Evolutionary conservation across 208 protist species (phyloP).

Genomic region (Trypanosoma cruzi): DNA sequence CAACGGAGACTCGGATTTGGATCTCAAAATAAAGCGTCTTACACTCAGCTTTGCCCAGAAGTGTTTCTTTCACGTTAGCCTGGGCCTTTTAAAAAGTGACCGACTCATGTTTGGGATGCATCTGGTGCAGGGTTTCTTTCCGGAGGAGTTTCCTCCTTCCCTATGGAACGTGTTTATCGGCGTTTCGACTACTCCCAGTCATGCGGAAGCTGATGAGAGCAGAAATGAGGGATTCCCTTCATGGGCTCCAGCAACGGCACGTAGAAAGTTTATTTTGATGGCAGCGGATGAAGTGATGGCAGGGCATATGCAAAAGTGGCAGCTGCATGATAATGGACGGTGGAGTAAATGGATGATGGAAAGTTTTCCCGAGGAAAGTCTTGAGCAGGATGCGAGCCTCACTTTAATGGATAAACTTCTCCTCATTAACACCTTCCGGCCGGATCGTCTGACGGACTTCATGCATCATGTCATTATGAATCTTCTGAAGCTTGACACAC

Average conservation of each 20-base stretch:
- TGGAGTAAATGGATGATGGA: slow-evolving; percentile 86
- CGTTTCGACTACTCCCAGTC: slow-evolving; percentile 25
- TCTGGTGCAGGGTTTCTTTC: slow-evolving; percentile 87
- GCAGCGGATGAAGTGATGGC: slow-evolving; percentile 41
- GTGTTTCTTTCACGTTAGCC: slow-evolving; percentile 70
- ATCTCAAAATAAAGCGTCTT: slow-evolving; percentile 60
- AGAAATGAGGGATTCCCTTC: slow-evolving; percentile 39
- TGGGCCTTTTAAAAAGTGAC: slow-evolving; percentile 91
- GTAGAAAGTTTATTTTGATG: slow-evolving; percentile 54
- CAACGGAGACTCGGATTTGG: slow-evolving; percentile 40
- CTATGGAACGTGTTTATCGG: slow-evolving; percentile 92
- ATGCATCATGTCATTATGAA: slow-evolving; percentile 62
- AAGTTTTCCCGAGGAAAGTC: slow-evolving; percentile 60
- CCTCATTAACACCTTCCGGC: slow-evolving; percentile 94
- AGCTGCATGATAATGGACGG: slow-evolving; percentile 41
- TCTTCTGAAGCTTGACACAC: slow-evolving; percentile 63
- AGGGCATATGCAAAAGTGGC: slow-evolving; percentile 52
- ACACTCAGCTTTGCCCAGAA: slow-evolving; percentile 59
- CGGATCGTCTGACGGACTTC: slow-evolving; percentile 94
- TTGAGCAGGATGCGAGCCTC: slow-evolving; percentile 44
- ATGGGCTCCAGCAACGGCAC: slow-evolving; percentile 64
- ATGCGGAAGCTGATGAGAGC: slow-evolving; percentile 31
- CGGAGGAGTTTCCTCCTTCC: slow-evolving; percentile 69
- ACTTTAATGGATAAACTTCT: slow-evolving; percentile 94
- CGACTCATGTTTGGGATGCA: slow-evolving; percentile 95